Base-by-base conservation (phyloP, 2,329 filamentous ascomycete genomes). In the Alternaria brassicae region DNA sequence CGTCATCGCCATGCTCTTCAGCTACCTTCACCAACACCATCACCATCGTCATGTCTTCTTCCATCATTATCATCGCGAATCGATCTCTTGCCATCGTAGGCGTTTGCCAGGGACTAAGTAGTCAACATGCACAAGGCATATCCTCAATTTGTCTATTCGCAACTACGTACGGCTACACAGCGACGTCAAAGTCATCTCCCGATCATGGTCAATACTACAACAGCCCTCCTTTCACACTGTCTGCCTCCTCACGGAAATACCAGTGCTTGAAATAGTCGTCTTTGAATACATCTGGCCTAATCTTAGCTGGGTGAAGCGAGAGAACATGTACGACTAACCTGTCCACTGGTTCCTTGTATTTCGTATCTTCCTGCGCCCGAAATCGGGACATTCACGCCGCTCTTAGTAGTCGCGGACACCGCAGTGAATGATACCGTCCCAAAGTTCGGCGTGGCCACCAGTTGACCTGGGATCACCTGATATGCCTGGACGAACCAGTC, bases 401-500 rank as follows among this genome's bases (percentile, higher is more conserved):
- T 65, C 54, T 64, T 58, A 4, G 62, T 63, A 21, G 63, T 71
- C 12, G 70, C 69, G 13, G 28, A 61, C 3, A 59, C 58, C 8
- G 54, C 63, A 5, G 68, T 71, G 25, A 72, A 70, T 1, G 63
- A 54, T 7, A 72, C 47, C 4, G 64, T 70, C 2, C 63, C 67
- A 39, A 57, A 72, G 21, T 58, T 62, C 1, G 70, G 70, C 9
- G 62, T 63, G 25, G 60, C 47, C 8, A 72, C 62, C 15, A 72
- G 61, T 36, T 72, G 63, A 2, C 70, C 70, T 10, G 62, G 55
- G 12, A 55, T 53, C 1, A 66, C 60, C 50, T 72, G 69, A 39
- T 72, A 70, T 8, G 57, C 70, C 53, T 72, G 69, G 3, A 72
- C 69, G 41, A 62, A 71, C 66, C 69, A 72, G 40, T 68, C 63